These are phyloP conservation scores for Penicillium paneum DNA, from an alignment of 2,329 filamentous ascomycete genomes.

Conservation along the genomic window DNA sequence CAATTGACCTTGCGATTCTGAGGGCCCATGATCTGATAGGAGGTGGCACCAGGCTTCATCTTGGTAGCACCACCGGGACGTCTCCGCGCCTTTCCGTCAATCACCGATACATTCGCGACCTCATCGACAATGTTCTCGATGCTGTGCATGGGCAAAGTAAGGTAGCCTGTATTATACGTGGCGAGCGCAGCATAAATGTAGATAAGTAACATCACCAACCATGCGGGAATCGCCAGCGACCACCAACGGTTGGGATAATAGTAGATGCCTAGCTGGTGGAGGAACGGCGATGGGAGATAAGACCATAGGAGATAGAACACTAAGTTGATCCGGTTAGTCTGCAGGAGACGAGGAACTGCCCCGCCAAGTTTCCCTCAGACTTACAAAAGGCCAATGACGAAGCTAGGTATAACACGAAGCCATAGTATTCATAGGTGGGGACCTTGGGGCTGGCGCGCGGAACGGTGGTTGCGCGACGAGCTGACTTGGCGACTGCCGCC, in stretches of 20 bases:
- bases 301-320: slow-evolving; percentile 73
- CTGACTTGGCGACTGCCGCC: slow-evolving; percentile 59
- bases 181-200: slow-evolving; percentile 95
- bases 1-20: slow-evolving; percentile 59
- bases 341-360: not conserved
- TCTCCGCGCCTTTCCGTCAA: slow-evolving; percentile 68
- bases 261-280: slow-evolving; percentile 88
- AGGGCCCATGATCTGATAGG: slow-evolving; percentile 42
- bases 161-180: slow-evolving; percentile 80
- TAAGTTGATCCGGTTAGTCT: slow-evolving; percentile 15
- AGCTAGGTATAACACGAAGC: slow-evolving; percentile 93
- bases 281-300: slow-evolving; percentile 85
- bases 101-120: slow-evolving; percentile 76
- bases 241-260: slow-evolving; percentile 99
- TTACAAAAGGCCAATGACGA: slow-evolving; percentile 75
- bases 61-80: slow-evolving; percentile 43
- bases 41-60: slow-evolving; percentile 42
- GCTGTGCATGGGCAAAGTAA: slow-evolving; percentile 75
- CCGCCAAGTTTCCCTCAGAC: slow-evolving; percentile 30
- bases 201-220: slow-evolving; percentile 79
- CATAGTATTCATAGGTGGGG: slow-evolving; percentile 99
- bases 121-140: slow-evolving; percentile 92
- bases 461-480: slow-evolving; percentile 60
- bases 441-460: slow-evolving; percentile 87
- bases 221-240: slow-evolving; percentile 87